Conservation (phyloP, 345 rosid species). For the Rubroshorea leprosula region DNA sequence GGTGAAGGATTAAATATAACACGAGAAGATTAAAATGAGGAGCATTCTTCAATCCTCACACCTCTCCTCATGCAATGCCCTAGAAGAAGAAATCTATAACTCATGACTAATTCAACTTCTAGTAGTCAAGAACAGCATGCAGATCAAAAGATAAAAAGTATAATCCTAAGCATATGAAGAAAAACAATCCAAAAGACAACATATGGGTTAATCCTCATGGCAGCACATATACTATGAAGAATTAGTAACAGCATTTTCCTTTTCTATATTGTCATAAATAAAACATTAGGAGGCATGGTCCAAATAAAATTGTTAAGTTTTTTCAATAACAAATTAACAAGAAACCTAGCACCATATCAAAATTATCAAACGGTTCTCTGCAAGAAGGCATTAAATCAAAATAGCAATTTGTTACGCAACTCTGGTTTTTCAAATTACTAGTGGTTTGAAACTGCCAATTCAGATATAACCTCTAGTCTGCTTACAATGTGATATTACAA, state of each 20-base stretch:
- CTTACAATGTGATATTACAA: neutral
- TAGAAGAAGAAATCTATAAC: neutral
- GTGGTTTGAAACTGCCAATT: neutral
- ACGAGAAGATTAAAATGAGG: no score
- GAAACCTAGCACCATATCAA: neutral
- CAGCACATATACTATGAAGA: no score
- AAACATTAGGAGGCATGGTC: no score
- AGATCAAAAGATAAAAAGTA: neutral
- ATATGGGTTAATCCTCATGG: no score
- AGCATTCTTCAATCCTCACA: no score
- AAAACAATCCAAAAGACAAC: no score
- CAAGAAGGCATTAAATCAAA: neutral
- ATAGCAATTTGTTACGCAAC: neutral
- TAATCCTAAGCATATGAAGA: no score
- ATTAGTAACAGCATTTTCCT: no score
- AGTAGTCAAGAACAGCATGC: neutral
- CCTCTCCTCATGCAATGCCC: no score
- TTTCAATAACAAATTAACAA: no score
- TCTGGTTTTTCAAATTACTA: neutral
- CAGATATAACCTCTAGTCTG: neutral
- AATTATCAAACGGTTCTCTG: slow-evolving; percentile 1
- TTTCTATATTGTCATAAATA: no score
- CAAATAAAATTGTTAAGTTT: no score
- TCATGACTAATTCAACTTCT: neutral
- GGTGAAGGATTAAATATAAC: neutral